These are phyloP conservation scores for Malus hybrid DNA, from an alignment of 331 rosid species.

Conservation along the genomic window DNA sequence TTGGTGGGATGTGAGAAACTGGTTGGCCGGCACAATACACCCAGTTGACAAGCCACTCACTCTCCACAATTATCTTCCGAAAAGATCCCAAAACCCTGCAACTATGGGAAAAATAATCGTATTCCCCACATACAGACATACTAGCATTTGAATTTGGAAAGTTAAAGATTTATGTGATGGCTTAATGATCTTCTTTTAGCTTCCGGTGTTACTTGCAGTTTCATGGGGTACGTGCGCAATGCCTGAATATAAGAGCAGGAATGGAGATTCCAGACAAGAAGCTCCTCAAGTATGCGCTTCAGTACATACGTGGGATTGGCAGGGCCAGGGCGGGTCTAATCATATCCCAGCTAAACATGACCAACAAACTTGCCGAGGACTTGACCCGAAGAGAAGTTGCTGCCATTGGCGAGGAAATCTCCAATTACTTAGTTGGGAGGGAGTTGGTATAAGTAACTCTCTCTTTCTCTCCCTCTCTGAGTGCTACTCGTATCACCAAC, in stretches of 20 bases:
- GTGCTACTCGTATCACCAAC: neutral
- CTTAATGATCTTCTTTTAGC: neutral
- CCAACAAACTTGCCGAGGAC: slow-evolving; percentile 60
- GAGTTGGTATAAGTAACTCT: slow-evolving; percentile 44
- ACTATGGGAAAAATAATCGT: too few relatives aligned
- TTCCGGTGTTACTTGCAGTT: slow-evolving; percentile 21
- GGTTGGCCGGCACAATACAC: too few relatives aligned
- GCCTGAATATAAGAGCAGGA: slow-evolving; percentile 60
- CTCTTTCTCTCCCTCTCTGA: neutral
- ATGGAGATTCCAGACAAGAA: slow-evolving; percentile 66
- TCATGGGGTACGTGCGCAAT: slow-evolving; percentile 28
- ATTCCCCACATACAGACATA: too few relatives aligned
- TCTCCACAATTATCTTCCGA: too few relatives aligned
- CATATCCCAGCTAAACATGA: slow-evolving; percentile 55
- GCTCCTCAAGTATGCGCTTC: slow-evolving; percentile 54
- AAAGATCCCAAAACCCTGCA: too few relatives aligned
- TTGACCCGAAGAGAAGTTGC: slow-evolving; percentile 60
- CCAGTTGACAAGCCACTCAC: too few relatives aligned
- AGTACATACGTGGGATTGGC: slow-evolving; percentile 59
- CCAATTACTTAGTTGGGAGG: slow-evolving; percentile 59
- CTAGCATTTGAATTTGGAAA: neutral
- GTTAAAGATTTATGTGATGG: neutral
- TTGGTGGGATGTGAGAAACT: too few relatives aligned
- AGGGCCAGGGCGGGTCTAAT: slow-evolving; percentile 59
- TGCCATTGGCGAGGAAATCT: slow-evolving; percentile 52